These are phyloP conservation scores for Epichloe baconii DNA, from an alignment of 2,329 filamentous ascomycete genomes.

Conservation along the genomic window DNA sequence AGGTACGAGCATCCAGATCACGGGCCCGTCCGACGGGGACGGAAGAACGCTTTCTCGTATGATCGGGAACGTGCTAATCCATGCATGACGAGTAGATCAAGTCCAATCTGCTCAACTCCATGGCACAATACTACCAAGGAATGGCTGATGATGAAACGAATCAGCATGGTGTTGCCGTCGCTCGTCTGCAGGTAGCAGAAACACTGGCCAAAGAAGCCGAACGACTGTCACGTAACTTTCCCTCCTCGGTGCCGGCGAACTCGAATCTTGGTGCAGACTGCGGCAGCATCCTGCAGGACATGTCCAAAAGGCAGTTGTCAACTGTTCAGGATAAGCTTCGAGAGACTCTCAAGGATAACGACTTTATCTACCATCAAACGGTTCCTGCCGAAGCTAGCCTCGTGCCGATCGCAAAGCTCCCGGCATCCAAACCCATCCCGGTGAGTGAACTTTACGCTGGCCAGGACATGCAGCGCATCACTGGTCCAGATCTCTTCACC, in stretches of 20 bases:
- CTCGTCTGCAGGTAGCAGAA: constrained; percentile 72
- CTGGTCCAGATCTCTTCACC: constrained; percentile 90
- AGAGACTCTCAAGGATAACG: constrained; percentile 79
- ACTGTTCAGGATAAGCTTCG: constrained; percentile 70
- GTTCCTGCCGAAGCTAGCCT: constrained; percentile 78
- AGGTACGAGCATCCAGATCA: constrained; percentile 36
- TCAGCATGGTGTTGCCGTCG: constrained; percentile 73
- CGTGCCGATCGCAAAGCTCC: constrained; percentile 72
- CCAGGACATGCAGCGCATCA: constrained; percentile 93
- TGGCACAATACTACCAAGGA: constrained; percentile 90
- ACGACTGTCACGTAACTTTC: constrained; percentile 65
- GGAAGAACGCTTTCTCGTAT: background rate
- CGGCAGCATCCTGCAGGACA: constrained; percentile 58
- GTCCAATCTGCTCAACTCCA: constrained; percentile 65
- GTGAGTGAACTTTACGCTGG: constrained; percentile 94
- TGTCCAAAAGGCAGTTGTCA: constrained; percentile 70
- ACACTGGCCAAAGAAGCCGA: constrained; percentile 65
- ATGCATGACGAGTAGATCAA: constrained; percentile 43
- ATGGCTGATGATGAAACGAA: constrained; percentile 81
- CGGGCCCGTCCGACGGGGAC: background rate
- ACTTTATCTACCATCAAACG: constrained; percentile 94
- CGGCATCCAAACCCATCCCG: constrained; percentile 91
- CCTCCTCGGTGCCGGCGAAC: constrained; percentile 61
- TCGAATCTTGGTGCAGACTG: constrained; percentile 78
- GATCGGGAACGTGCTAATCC: background rate